Percentiles rank a stretch among this genome's conserved stretches.
Evolutionary conservation across 108 stramenopile genomes (phyloP).

Genomic region (Skeletonema menzelii): DNA sequence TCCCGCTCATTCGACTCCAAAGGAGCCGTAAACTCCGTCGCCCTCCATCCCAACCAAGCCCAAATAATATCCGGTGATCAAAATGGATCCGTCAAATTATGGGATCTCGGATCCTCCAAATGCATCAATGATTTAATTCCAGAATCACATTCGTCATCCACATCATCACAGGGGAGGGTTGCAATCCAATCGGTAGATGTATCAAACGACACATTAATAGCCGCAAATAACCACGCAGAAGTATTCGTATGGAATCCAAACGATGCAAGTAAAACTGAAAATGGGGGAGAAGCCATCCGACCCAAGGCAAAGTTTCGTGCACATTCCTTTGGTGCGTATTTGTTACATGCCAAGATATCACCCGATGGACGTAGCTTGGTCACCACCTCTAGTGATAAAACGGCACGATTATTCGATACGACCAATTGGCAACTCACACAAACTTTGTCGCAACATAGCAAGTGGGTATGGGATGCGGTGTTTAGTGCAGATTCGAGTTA

Average conservation of each 20-base stretch:
- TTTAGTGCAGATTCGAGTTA: slow-evolving; percentile 97
- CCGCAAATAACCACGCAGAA: slow-evolving; percentile 84
- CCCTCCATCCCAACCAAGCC: slow-evolving; percentile 91
- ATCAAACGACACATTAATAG: slow-evolving; percentile 80
- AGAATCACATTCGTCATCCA: slow-evolving; percentile 47
- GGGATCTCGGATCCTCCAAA: slow-evolving; percentile 75
- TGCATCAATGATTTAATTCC: slow-evolving; percentile 80
- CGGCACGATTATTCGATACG: slow-evolving; percentile 90
- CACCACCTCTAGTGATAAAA: slow-evolving; percentile 91
- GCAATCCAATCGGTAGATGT: slow-evolving; percentile 89
- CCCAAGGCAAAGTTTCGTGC: slow-evolving; percentile 79
- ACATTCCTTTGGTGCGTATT: slow-evolving; percentile 74
- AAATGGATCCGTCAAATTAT: slow-evolving; percentile 86
- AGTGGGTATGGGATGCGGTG: slow-evolving; percentile 98
- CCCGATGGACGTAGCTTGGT: slow-evolving; percentile 88
- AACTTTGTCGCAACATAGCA: slow-evolving; percentile 77
- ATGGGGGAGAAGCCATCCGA: slow-evolving; percentile 10
- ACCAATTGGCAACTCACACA: slow-evolving; percentile 78
- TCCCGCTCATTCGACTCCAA: slow-evolving; percentile 90
- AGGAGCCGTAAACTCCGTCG: slow-evolving; percentile 91
- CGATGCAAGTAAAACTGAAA: slow-evolving; percentile 21
- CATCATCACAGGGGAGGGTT: slow-evolving; percentile 54
- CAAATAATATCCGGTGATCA: slow-evolving; percentile 94
- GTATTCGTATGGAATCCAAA: slow-evolving; percentile 89
- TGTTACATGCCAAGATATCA: slow-evolving; percentile 77